Evolutionary conservation across 148 eudicot genomes (phyloP).

Genomic region (Simmondsia chinensis): DNA sequence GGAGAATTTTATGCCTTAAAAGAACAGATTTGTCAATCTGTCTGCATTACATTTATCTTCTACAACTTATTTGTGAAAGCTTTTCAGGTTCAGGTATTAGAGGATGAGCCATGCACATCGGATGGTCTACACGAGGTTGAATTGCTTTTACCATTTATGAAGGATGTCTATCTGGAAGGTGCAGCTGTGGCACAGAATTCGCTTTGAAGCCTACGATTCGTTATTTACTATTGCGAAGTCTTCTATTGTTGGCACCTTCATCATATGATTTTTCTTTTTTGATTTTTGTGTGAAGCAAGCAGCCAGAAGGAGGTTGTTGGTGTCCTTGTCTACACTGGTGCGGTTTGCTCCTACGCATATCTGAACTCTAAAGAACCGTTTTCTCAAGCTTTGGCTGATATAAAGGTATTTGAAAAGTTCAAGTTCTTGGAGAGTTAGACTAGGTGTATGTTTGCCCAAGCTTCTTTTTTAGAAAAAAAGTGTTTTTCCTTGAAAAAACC

Average conservation of each 20-base stretch:
- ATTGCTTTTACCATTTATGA: constrained; percentile 74
- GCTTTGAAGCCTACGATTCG: no score
- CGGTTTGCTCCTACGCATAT: constrained; percentile 77
- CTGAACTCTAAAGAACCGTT: constrained; percentile 69
- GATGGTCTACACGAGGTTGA: constrained; percentile 72
- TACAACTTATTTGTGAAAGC: neutral
- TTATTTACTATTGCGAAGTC: no score
- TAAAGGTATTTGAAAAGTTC: constrained; percentile 47
- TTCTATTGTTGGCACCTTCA: neutral
- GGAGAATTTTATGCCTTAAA: no score
- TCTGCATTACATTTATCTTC: neutral
- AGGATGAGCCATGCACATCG: constrained; percentile 42
- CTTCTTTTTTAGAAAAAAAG: no score
- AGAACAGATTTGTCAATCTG: no score
- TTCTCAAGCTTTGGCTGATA: constrained; percentile 86
- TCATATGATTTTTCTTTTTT: constrained; percentile 1
- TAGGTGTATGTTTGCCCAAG: no score
- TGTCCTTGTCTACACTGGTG: constrained; percentile 52
- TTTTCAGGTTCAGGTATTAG: constrained; percentile 50
- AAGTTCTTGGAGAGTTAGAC: no score
- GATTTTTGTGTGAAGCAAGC: constrained; percentile 51
- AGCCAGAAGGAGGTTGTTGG: constrained; percentile 72
- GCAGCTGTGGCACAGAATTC: no score
- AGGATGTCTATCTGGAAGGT: constrained; percentile 68
- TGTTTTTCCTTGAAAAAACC: no score